Evolutionary conservation across 1,139 yeast genomes (phyloP).

Genomic region (Geotrichum reessii): DNA sequence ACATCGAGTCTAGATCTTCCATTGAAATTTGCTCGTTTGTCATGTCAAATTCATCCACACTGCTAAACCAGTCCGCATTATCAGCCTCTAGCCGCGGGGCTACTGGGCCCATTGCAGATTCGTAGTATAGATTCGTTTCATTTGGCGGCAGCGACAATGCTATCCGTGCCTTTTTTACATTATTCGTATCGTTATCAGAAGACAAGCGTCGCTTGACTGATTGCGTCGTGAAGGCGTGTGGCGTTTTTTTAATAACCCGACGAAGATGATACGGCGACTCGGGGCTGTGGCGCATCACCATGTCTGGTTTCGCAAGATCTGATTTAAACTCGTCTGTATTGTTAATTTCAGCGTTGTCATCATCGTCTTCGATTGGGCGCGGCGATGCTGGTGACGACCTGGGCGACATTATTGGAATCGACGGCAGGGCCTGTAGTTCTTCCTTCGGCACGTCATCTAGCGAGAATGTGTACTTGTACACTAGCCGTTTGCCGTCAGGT

Average conservation of each 20-base stretch:
- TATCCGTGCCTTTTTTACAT: slow-evolving; percentile 2
- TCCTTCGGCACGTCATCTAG: slow-evolving; percentile 1
- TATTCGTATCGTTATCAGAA: not conserved
- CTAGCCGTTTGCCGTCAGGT: slow-evolving; percentile 5
- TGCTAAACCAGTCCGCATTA: slow-evolving; percentile 15
- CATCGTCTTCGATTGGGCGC: too few relatives aligned
- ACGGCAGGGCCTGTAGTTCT: slow-evolving; percentile 5
- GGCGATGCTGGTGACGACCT: slow-evolving; percentile 20
- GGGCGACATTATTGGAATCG: slow-evolving; percentile 10
- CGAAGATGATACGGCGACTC: slow-evolving; percentile 25
- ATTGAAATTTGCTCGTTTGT: slow-evolving; percentile 24
- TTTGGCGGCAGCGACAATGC: slow-evolving; percentile 13
- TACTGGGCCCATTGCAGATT: slow-evolving; percentile 7
- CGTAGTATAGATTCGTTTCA: slow-evolving; percentile 17
- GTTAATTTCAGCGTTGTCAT: not conserved
- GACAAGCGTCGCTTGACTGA: slow-evolving; percentile 20
- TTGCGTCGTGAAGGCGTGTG: slow-evolving; percentile 27
- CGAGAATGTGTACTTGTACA: slow-evolving; percentile 9
- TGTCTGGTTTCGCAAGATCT: too few relatives aligned
- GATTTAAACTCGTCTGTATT: slow-evolving; percentile 10
- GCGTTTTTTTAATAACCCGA: slow-evolving; percentile 27
- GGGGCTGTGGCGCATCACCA: slow-evolving; percentile 19
- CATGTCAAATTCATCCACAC: slow-evolving; percentile 18
- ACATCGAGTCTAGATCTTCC: slow-evolving; percentile 25
- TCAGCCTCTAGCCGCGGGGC: slow-evolving; percentile 14